Percentiles rank a stretch among this genome's conserved stretches.
phyloP scores from a whole-genome alignment of 306 rosid species.

The Inga leiocalycina region DNA sequence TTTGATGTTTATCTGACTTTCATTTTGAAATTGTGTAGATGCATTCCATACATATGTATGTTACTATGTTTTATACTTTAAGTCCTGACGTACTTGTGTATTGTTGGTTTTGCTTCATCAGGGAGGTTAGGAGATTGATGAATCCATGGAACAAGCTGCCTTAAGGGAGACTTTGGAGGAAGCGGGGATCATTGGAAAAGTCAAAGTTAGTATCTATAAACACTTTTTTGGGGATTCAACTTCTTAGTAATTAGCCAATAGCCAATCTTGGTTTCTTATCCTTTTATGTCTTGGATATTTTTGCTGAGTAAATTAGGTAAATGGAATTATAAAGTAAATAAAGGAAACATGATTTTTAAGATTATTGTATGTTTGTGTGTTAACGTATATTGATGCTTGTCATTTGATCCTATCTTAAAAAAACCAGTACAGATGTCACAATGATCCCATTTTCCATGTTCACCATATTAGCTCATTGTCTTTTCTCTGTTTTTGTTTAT shows the following conservation, averaged over 20 bases:
- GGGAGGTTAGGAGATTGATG: slow-evolving; percentile 99
- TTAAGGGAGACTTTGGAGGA: slow-evolving; percentile 83
- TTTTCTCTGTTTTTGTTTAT: too few relatives aligned
- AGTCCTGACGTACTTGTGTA: slow-evolving; percentile 31
- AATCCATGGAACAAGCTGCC: slow-evolving; percentile 85
- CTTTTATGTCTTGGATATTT: background rate
- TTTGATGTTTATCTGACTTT: slow-evolving; percentile 29
- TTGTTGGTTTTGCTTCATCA: slow-evolving; percentile 45
- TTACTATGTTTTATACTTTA: slow-evolving; percentile 5
- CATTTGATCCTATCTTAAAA: too few relatives aligned
- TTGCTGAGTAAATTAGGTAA: slow-evolving; percentile 65
- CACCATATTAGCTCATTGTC: too few relatives aligned
- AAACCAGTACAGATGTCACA: too few relatives aligned
- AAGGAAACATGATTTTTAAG: too few relatives aligned
- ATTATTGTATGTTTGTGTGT: too few relatives aligned
- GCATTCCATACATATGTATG: slow-evolving; percentile 79
- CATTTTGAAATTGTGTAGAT: slow-evolving; percentile 58
- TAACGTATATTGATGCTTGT: too few relatives aligned
- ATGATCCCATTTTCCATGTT: too few relatives aligned
- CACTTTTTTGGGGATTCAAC: background rate
- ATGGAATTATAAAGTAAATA: slow-evolving; percentile 79
- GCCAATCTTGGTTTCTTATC: slow-evolving; percentile 30
- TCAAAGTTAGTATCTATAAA: slow-evolving; percentile 60
- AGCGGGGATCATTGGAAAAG: slow-evolving; percentile 82
- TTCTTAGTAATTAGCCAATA: background rate